Conservation (phyloP, 2,329 filamentous ascomycete genomes). For the Talaromyces sp. region DNA sequence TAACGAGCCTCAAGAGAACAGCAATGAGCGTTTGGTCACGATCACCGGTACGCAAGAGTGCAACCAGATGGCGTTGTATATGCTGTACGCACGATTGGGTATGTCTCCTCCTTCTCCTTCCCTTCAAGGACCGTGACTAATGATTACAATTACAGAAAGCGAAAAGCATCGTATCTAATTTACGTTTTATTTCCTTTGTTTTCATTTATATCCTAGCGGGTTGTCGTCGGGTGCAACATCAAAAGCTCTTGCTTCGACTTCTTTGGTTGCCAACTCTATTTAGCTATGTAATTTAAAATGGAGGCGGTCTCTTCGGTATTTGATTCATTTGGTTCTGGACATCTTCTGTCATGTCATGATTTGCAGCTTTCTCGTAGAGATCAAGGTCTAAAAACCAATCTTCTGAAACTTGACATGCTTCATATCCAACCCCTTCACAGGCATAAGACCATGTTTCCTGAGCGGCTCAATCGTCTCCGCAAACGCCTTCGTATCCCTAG, state of each 20-base stretch:
- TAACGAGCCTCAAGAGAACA: constrained; percentile 98
- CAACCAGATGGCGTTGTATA: constrained; percentile 99
- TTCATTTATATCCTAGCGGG: constrained; percentile 15
- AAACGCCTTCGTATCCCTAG: constrained; percentile 49
- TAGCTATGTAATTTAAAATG: constrained; percentile 16
- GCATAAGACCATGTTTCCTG: constrained; percentile 40
- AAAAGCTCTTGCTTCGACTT: constrained; percentile 17
- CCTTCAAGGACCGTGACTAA: constrained; percentile 18
- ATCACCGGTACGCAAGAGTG: constrained; percentile 97
- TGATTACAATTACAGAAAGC: constrained; percentile 59
- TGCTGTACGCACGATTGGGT: constrained; percentile 98
- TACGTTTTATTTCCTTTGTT: neutral
- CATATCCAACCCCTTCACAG: constrained; percentile 45
- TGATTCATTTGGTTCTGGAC: constrained; percentile 27
- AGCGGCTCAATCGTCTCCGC: constrained; percentile 42
- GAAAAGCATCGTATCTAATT: constrained; percentile 69
- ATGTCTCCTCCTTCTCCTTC: constrained; percentile 34
- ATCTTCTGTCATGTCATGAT: constrained; percentile 27
- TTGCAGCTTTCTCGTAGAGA: constrained; percentile 6
- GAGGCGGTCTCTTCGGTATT: constrained; percentile 21
- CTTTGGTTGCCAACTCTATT: constrained; percentile 9
- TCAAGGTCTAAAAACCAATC: constrained; percentile 22
- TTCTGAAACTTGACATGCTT: constrained; percentile 45
- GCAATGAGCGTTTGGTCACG: constrained; percentile 94
- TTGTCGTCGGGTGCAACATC: constrained; percentile 13